Conservation (phyloP, 2,329 filamentous ascomycete species). For the Volutella citrinella region DNA sequence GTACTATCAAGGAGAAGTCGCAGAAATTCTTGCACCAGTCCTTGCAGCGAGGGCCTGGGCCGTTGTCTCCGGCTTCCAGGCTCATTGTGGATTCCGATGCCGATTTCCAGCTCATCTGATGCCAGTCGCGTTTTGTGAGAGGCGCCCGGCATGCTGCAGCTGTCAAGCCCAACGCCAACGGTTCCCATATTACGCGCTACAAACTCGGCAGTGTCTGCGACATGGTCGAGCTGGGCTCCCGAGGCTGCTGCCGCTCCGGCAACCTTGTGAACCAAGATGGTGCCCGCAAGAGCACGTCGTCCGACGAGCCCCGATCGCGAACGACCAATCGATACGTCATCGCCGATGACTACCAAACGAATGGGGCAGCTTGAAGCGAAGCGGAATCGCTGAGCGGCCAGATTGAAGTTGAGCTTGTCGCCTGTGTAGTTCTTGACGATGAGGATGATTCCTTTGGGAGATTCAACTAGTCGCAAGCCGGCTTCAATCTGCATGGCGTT, state of each 20-base stretch:
- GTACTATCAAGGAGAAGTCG: background rate
- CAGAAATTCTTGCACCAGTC: conserved; percentile 4
- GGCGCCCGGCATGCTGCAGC: conserved; percentile 3
- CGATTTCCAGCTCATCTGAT: conserved; percentile 5
- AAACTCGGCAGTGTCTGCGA: conserved; percentile 1
- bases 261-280: conserved; percentile 8
- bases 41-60: background rate
- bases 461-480: conserved; percentile 1
- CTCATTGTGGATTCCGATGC: conserved; percentile 8
- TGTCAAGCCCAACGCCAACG: conserved; percentile 6
- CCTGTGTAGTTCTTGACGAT: conserved; percentile 75
- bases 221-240: background rate
- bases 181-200: conserved; percentile 3
- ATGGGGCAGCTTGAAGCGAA: conserved; percentile 52
- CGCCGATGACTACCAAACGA: conserved; percentile 63
- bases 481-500: conserved; percentile 6
- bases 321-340: conserved; percentile 9
- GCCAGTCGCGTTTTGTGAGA: background rate
- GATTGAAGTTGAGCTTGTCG: conserved; percentile 71
- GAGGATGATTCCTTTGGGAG: conserved; percentile 30
- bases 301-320: conserved; percentile 6
- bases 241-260: conserved; percentile 4
- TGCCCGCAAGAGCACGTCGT: conserved; percentile 9
- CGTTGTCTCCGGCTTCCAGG: conserved; percentile 4
- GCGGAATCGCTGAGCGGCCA: conserved; percentile 71